Percentiles rank a stretch among this genome's conserved stretches.
These are phyloP conservation scores for Sporisorium exsertum DNA, from an alignment of 1,284 basidiomycete species.

Conservation along the genomic window DNA sequence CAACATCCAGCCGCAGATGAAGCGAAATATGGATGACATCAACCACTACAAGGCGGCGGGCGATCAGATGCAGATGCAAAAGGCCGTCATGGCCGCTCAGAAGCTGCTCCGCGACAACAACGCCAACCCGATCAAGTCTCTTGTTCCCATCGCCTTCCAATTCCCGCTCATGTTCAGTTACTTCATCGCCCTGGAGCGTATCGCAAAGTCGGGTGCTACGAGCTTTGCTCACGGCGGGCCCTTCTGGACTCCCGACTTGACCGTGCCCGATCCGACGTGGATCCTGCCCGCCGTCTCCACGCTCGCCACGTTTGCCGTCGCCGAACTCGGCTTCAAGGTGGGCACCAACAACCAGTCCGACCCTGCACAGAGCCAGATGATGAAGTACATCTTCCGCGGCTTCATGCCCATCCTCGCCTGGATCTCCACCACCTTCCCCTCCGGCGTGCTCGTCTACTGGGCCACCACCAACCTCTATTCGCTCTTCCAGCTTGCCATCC, in stretches of 20 bases:
- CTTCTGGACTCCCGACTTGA: conserved; percentile 81
- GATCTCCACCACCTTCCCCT: conserved; percentile 73
- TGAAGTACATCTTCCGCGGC: conserved; percentile 80
- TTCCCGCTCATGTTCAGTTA: conserved; percentile 83
- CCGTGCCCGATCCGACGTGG: conserved; percentile 81
- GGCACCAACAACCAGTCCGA: conserved; percentile 65
- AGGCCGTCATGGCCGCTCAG: conserved; percentile 74
- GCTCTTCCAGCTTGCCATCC: conserved; percentile 71
- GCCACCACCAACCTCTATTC: conserved; percentile 73
- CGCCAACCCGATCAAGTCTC: conserved; percentile 76
- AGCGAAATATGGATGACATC: conserved; percentile 74
- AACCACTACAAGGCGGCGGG: conserved; percentile 71
- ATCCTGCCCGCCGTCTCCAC: conserved; percentile 79
- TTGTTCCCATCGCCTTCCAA: conserved; percentile 77
- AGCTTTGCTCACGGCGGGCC: conserved; percentile 84
- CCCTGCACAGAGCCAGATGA: conserved; percentile 73
- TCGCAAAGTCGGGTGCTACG: conserved; percentile 79
- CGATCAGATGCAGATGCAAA: conserved; percentile 75
- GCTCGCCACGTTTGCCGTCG: conserved; percentile 77
- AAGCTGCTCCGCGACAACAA: conserved; percentile 79
- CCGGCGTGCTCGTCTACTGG: conserved; percentile 78
- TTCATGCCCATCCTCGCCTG: conserved; percentile 75
- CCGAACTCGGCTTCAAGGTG: conserved; percentile 76
- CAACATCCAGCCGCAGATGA: conserved; percentile 76
- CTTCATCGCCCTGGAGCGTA: conserved; percentile 83